These are phyloP conservation scores for Cryptococcus wingfieldii DNA, from an alignment of 1,284 basidiomycete genomes.

Conservation along the genomic window DNA sequence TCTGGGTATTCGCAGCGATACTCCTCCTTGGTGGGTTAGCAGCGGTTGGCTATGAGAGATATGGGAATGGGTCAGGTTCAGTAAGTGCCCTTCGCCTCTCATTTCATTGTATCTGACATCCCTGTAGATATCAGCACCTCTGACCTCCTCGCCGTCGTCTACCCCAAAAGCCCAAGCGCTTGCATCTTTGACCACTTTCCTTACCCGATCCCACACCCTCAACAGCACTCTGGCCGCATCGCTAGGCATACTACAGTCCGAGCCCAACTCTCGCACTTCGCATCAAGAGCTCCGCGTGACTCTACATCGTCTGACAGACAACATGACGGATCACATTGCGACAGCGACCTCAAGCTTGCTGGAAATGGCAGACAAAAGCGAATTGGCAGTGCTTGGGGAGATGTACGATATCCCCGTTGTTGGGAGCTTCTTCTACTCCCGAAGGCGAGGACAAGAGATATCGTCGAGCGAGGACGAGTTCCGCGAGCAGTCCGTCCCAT, in stretches of 20 bases:
- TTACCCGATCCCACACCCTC: slow-evolving; percentile 19
- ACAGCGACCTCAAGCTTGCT: slow-evolving; percentile 33
- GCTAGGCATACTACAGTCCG: slow-evolving; percentile 18
- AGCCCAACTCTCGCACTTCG: slow-evolving; percentile 13
- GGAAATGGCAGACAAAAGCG: slow-evolving; percentile 28
- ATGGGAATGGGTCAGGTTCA: background rate
- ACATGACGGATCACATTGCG: slow-evolving; percentile 41
- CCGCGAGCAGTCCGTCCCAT: background rate
- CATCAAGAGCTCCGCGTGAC: slow-evolving; percentile 31
- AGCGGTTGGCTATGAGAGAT: background rate
- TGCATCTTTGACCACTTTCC: slow-evolving; percentile 13
- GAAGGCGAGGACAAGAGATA: slow-evolving; percentile 1
- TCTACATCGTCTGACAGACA: slow-evolving; percentile 32
- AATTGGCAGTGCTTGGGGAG: slow-evolving; percentile 35
- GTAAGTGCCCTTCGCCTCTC: background rate
- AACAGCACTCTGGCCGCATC: slow-evolving; percentile 20
- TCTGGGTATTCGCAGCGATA: slow-evolving; percentile 2
- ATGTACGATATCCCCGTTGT: slow-evolving; percentile 44
- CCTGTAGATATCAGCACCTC: background rate
- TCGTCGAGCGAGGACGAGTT: slow-evolving; percentile 6
- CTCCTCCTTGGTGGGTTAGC: background rate
- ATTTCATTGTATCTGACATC: background rate
- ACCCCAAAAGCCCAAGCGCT: slow-evolving; percentile 6
- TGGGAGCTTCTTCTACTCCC: slow-evolving; percentile 19
- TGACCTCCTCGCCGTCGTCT: background rate